These are phyloP conservation scores for Clarireedia sp. DNA, from an alignment of 2,329 filamentous ascomycete genomes.

Conservation along the genomic window DNA sequence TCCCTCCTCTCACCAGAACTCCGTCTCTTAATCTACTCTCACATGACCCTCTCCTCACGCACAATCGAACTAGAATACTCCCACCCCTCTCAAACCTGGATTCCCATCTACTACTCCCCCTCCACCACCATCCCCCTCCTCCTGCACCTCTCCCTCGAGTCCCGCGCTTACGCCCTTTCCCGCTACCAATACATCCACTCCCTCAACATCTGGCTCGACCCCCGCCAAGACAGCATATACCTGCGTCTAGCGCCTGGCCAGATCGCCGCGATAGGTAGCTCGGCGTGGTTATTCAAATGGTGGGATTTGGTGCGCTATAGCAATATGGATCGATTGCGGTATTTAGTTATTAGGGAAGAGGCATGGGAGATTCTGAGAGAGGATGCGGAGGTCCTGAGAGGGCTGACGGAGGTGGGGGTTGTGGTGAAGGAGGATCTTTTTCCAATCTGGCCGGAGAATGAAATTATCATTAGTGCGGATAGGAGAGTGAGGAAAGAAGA, in stretches of 20 bases:
- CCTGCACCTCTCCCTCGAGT: background rate
- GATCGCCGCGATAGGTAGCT: background rate
- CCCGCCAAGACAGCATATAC: background rate
- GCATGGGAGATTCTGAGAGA: background rate
- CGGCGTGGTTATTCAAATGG: background rate
- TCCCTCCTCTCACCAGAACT: background rate
- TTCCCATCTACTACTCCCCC: background rate
- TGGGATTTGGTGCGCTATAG: background rate
- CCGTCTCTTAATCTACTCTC: background rate
- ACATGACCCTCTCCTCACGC: background rate
- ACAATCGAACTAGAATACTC: background rate
- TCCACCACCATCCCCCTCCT: background rate
- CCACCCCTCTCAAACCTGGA: background rate
- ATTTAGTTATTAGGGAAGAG: background rate
- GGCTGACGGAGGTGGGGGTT: background rate
- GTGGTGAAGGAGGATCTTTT: background rate
- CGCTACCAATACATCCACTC: background rate
- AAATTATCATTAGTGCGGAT: background rate
- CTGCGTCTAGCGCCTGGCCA: background rate
- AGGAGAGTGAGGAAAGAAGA: background rate
- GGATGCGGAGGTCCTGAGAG: background rate
- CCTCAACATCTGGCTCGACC: background rate
- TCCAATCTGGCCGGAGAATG: background rate
- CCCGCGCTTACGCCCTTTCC: background rate
- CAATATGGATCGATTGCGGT: background rate